Base-by-base conservation (phyloP, 2,329 filamentous ascomycete genomes). In the Zymoseptoria brevis region DNA sequence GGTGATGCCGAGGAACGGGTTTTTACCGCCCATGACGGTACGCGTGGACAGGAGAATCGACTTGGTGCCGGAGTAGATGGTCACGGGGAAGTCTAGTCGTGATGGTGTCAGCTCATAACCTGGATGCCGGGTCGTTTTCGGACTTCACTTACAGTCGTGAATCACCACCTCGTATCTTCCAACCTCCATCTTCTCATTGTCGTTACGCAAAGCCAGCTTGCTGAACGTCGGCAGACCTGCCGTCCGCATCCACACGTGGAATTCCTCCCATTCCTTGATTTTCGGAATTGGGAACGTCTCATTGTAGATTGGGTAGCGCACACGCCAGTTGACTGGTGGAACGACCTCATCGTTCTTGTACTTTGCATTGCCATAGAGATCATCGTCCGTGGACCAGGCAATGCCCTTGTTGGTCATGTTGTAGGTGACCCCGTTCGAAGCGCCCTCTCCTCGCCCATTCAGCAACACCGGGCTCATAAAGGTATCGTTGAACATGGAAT, bases 191-290 rank as follows among this genome's bases (percentile, higher is more conserved):
- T 77, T 72, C 1, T 81, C 77, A 0, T 79, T 79, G 71, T 96
- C 87, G 71, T 96, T 96, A 60, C 91, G 83, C 74, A 87, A 83
- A 52, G 90, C 90, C 53, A 99, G 80, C 78, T 99, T 99, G 82
- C 89, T 96, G 73, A 99, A 99, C 4, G 87, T 88, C 0, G 94
- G 94, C 68, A 97, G 77, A 59, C 93, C 94, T 22, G 94, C 94
- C 1, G 95, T 96, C 68, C 94, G 86, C 94, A 99, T 99, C 94
- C 94, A 99, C 21, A 97, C 92, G 76, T 96, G 92, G 74, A 99
- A 96, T 50, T 86, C 85, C 73, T 96, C 88, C 76, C 90, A 87
- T 0, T 84, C 76, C 63, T 87, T 81, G 19, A 97, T 74, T 67
- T 94, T 76, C 0, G 91, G 90, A 21, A 90, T 85, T 1, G 82